Evolutionary conservation across 768 basidiomycete genomes (phyloP), one percentile per base, ranked within the genome.

Genomic region (Phanerochaete sordida): DNA sequence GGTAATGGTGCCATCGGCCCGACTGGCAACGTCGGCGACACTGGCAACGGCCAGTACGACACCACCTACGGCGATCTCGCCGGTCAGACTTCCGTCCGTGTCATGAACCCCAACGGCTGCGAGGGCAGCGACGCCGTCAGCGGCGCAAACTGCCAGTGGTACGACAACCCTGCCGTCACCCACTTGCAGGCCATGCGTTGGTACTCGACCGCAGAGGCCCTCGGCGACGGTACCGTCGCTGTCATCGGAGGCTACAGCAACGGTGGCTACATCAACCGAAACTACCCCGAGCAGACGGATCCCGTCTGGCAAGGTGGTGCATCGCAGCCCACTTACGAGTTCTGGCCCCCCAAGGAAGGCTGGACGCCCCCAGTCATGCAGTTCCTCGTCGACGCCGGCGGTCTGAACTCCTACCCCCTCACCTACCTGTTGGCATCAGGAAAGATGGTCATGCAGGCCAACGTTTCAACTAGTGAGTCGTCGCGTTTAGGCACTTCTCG

Each of bases 281-380:
- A 91, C 64, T 82, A 76, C 43, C 89, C 89, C 19, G 43, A 58
- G 13, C 74, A 66, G 12, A 43, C 39, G 8, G 87, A 92, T 63
- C 90, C 89, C 2, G 72, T 72, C 1, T 75, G 68, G 28, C 80
- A 85, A 66, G 88, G 88, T 48, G 85, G 85, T 37, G 89, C 82
- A 12, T 88, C 91, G 11, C 90, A 95, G 66, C 88, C 89, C 28
- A 90, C 90, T 0, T 89, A 82, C 69, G 93, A 94, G 75, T 91
- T 93, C 72, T 95, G 80, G 74, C 93, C 93, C 16, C 77, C 82
- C 6, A 82, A 77, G 31, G 79, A 80, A 13, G 68, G 73, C 11
- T 12, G 11, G 19, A 24, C 19, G 5, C 81, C 81, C 2, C 77
- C 79, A 59, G 70, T 76, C 26, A 86, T 88, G 81, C 71, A 82